phyloP scores from a whole-genome alignment of 371 early-diverging fungal species.

The Mortierella sp. region DNA sequence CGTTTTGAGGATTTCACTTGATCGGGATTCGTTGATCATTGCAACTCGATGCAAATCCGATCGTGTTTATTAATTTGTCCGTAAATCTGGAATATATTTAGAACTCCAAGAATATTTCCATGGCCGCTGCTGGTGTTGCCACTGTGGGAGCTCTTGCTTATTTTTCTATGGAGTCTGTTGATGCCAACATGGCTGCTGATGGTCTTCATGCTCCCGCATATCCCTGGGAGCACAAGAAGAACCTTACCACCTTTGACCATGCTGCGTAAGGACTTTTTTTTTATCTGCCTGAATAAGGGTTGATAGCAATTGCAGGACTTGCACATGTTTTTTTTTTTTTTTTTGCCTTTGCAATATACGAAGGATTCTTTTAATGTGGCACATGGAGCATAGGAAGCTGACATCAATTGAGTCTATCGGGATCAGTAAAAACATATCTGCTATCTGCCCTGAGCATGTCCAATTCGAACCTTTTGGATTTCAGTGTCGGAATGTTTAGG shows the following conservation, averaged over 20 bases:
- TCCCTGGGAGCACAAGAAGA: slow-evolving; percentile 90
- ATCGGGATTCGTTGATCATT: slow-evolving; percentile 10
- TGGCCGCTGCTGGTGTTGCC: slow-evolving; percentile 71
- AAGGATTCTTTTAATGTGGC: not conserved
- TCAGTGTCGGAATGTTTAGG: too few species aligned
- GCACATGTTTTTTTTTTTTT: not conserved
- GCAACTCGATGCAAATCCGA: not conserved
- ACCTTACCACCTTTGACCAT: slow-evolving; percentile 92
- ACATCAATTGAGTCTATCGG: not conserved
- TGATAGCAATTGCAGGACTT: not conserved
- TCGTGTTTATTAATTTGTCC: not conserved
- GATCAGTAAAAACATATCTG: not conserved
- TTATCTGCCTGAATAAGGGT: not conserved
- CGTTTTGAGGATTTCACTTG: slow-evolving; percentile 26
- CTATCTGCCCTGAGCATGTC: not conserved
- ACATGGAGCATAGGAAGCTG: not conserved
- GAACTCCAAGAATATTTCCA: slow-evolving; percentile 60
- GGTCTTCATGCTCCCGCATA: slow-evolving; percentile 93
- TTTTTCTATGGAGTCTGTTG: slow-evolving; percentile 63
- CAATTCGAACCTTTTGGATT: not conserved
- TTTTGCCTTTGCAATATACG: not conserved
- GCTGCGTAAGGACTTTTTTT: slow-evolving; percentile 81
- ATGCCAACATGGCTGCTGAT: slow-evolving; percentile 86
- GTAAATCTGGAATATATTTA: slow-evolving; percentile 7
- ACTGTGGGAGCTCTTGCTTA: slow-evolving; percentile 71